Evolutionary conservation across 768 basidiomycete genomes (phyloP).

Genomic region (Hericium coralloides): DNA sequence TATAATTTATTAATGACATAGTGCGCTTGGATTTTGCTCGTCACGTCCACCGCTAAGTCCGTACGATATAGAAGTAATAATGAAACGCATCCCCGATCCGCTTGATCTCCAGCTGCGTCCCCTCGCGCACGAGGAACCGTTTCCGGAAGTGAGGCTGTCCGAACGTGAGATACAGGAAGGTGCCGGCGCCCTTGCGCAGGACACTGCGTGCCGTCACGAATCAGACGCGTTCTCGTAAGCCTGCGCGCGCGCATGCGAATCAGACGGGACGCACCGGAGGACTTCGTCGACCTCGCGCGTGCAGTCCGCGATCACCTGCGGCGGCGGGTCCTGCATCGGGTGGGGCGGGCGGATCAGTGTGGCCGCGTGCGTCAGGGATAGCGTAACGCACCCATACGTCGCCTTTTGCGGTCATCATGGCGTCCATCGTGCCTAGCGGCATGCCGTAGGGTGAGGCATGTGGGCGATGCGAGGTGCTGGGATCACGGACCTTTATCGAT

Average conservation of each 20-base stretch:
- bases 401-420: constrained; percentile 77
- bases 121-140: constrained; percentile 49
- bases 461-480: background rate
- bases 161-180: constrained; percentile 77
- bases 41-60: constrained; percentile 18
- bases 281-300: constrained; percentile 71
- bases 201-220: constrained; percentile 33
- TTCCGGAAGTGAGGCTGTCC: constrained; percentile 85
- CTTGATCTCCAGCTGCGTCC: constrained; percentile 54
- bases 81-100: constrained; percentile 76
- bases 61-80: constrained; percentile 70
- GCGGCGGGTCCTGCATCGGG: constrained; percentile 54
- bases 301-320: constrained; percentile 61
- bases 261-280: constrained; percentile 38
- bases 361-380: background rate
- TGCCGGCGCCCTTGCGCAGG: constrained; percentile 45
- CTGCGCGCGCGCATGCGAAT: background rate
- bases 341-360: too few species aligned
- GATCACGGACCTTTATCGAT: constrained; percentile 63
- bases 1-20: background rate
- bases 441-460: background rate
- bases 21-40: background rate
- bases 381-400: constrained; percentile 59
- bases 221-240: too few species aligned
- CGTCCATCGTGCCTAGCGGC: constrained; percentile 69